Evolutionary conservation across 1,284 basidiomycete species (phyloP).

Genomic region (Xerocomus nothofagi): DNA sequence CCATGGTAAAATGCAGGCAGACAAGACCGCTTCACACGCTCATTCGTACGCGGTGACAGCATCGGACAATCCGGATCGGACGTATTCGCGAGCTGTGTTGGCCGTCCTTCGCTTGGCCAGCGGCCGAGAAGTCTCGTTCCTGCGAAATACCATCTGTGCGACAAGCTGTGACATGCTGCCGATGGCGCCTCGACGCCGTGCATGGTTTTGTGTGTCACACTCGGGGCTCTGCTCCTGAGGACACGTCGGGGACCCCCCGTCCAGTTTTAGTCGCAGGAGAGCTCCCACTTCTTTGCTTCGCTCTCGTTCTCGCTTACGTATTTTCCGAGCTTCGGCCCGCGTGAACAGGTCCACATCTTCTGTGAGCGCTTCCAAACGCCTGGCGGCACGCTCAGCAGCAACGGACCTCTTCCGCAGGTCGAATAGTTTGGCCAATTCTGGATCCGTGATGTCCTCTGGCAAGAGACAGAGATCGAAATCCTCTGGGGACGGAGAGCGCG

Average conservation of each 20-base stretch:
- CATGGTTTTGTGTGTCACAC: conserved; percentile 17
- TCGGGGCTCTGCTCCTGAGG: conserved; percentile 27
- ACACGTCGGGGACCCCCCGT: conserved; percentile 21
- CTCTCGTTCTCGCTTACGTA: conserved; percentile 51
- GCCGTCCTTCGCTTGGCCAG: conserved; percentile 37
- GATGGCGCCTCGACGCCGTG: conserved; percentile 31
- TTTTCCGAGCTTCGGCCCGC: conserved; percentile 45
- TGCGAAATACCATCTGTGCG: conserved; percentile 55
- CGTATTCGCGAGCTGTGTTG: conserved; percentile 16
- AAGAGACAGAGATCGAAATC: conserved; percentile 41
- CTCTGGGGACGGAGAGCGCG: conserved; percentile 49
- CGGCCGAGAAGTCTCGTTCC: conserved; percentile 42
- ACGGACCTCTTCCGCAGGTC: conserved; percentile 42
- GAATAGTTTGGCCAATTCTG: conserved; percentile 39
- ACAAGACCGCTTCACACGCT: conserved; percentile 7
- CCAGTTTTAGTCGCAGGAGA: conserved; percentile 50
- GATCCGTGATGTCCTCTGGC: conserved; percentile 39
- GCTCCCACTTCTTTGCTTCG: conserved; percentile 50
- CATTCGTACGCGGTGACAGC: conserved; percentile 9
- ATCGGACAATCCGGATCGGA: conserved; percentile 31
- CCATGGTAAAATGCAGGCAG: conserved; percentile 17
- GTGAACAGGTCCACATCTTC: conserved; percentile 40
- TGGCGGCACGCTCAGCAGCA: conserved; percentile 42
- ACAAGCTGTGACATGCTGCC: conserved; percentile 50
- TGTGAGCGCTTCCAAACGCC: conserved; percentile 37